These are phyloP conservation scores for Naematelia aurantialba DNA, from an alignment of 768 basidiomycete genomes.

Conservation along the genomic window DNA sequence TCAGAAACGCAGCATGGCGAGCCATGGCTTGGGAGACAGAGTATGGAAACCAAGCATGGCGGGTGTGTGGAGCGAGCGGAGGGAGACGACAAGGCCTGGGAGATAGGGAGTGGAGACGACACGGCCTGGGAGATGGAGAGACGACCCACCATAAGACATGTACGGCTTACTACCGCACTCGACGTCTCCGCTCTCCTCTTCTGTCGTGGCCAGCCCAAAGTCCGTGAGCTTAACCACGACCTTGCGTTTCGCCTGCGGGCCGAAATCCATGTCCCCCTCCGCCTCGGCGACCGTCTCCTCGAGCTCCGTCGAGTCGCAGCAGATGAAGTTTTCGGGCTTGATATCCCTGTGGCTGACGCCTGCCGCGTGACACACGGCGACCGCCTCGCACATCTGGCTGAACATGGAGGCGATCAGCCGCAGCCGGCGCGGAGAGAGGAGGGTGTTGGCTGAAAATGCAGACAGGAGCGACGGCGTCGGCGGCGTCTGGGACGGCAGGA, in stretches of 20 bases:
- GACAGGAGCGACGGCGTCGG: conserved; percentile 91
- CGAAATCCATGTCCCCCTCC: conserved; percentile 52
- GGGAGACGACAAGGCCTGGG: background rate
- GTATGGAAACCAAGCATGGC: no score
- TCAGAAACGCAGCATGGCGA: no score
- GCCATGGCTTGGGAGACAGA: no score
- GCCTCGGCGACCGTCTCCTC: no score
- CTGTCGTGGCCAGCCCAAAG: conserved; percentile 90
- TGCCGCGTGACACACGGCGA: conserved; percentile 85
- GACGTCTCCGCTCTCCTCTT: conserved; percentile 85
- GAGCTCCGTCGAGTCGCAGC: conserved; percentile 49
- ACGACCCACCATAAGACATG: conserved; percentile 87
- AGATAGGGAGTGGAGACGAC: background rate
- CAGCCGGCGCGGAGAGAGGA: conserved; percentile 81
- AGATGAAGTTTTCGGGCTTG: conserved; percentile 84
- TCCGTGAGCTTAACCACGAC: conserved; percentile 95
- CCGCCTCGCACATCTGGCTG: conserved; percentile 96
- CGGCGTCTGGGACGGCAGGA: conserved; percentile 53
- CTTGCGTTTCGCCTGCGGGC: conserved; percentile 61
- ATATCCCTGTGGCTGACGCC: conserved; percentile 95
- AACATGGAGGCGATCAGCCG: conserved; percentile 97
- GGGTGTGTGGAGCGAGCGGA: background rate
- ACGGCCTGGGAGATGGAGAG: no score
- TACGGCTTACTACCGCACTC: conserved; percentile 98
- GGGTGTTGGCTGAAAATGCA: conserved; percentile 66